phyloP scores from a whole-genome alignment of 2,329 filamentous ascomycete species.

The Pseudopyricularia cyperi region DNA sequence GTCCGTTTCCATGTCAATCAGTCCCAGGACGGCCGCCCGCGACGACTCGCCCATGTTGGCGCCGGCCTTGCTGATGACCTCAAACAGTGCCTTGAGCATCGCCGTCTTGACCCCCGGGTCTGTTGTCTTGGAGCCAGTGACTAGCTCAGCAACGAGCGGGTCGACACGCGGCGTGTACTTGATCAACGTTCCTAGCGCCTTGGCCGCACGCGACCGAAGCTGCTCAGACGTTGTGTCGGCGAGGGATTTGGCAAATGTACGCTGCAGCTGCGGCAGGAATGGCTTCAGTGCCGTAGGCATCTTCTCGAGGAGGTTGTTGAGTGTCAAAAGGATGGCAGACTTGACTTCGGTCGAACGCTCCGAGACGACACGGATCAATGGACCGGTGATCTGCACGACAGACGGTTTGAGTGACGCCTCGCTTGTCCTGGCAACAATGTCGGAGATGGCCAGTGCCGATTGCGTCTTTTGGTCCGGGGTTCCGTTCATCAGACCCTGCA shows the following conservation, averaged over 20 bases:
- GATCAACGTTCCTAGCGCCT: constrained; percentile 88
- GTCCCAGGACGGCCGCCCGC: constrained; percentile 66
- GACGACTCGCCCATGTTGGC: constrained; percentile 89
- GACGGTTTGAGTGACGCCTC: constrained; percentile 82
- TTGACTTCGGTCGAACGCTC: constrained; percentile 95
- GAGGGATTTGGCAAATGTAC: constrained; percentile 91
- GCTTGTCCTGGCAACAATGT: constrained; percentile 87
- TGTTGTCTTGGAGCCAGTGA: constrained; percentile 85
- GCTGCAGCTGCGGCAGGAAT: constrained; percentile 89
- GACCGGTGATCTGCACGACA: constrained; percentile 94
- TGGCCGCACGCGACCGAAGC: constrained; percentile 76
- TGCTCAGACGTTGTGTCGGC: constrained; percentile 88
- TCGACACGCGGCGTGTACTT: constrained; percentile 92
- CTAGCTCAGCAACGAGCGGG: constrained; percentile 80
- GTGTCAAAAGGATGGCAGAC: constrained; percentile 80
- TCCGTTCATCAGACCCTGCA: constrained; percentile 96
- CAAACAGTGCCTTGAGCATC: constrained; percentile 93
- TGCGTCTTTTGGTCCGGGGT: constrained; percentile 84
- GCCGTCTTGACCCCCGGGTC: constrained; percentile 82
- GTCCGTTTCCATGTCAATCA: constrained; percentile 78
- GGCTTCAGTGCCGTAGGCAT: constrained; percentile 92
- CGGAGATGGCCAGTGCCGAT: constrained; percentile 84
- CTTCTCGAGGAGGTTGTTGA: constrained; percentile 93
- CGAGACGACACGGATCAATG: constrained; percentile 92
- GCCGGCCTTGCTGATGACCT: constrained; percentile 91